Evolutionary conservation across 164 flowering plant genomes (phyloP).

Genomic region (Magnolia kwangsiensis): DNA sequence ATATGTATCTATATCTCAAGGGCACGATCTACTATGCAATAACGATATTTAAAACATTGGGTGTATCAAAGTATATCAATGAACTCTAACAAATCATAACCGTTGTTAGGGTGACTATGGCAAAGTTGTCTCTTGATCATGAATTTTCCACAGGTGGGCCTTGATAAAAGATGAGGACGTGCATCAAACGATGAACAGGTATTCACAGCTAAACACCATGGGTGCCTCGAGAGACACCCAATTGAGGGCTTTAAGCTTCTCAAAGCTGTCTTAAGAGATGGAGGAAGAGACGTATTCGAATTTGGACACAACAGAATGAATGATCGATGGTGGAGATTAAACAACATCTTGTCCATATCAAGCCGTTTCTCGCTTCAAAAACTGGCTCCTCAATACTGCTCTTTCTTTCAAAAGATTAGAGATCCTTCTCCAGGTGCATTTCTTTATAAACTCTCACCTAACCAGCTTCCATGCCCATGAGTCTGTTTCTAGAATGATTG

Average conservation of each 20-base stretch:
- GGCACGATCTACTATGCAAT: too few species aligned
- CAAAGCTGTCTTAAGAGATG: neutral
- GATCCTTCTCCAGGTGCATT: slow-evolving; percentile 1
- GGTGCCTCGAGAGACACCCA: neutral
- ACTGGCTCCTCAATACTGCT: slow-evolving; percentile 1
- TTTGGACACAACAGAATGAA: slow-evolving; percentile 1
- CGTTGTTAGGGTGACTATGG: too few species aligned
- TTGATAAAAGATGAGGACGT: slow-evolving; percentile 7
- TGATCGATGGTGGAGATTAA: slow-evolving; percentile 3
- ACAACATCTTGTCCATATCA: neutral
- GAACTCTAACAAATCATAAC: too few species aligned
- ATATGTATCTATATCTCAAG: too few species aligned
- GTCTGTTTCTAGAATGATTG: too few species aligned
- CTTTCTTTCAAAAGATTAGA: neutral
- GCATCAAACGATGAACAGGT: neutral
- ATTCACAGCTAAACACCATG: neutral
- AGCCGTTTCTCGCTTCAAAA: slow-evolving; percentile 4
- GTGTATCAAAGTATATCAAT: too few species aligned
- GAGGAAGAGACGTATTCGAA: neutral
- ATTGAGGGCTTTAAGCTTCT: slow-evolving; percentile 3
- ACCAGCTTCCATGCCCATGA: too few species aligned
- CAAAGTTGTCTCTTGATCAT: too few species aligned
- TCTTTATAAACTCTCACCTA: neutral
- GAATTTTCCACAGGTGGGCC: neutral
- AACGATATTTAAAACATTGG: too few species aligned